Evolutionary conservation across 805 yeast species (phyloP).

Genomic region (Saccharomycodes ludwigii): DNA sequence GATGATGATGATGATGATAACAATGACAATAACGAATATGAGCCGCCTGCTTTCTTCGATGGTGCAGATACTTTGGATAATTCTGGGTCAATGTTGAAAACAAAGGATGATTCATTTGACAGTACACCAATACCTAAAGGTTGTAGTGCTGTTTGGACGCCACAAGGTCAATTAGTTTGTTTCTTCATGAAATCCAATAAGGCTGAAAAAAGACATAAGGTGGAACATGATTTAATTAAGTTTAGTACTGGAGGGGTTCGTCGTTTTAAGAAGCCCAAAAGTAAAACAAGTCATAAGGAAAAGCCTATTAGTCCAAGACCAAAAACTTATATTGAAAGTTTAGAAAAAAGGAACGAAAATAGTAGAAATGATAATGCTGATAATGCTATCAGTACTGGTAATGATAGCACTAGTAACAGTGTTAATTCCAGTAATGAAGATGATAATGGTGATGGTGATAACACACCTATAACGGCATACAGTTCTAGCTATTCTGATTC

Average conservation of each 20-base stretch:
- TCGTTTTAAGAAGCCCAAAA: constrained; percentile 18
- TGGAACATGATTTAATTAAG: constrained; percentile 13
- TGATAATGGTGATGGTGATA: constrained; percentile 10
- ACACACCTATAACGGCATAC: too few species aligned
- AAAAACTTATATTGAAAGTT: constrained; percentile 22
- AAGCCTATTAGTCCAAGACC: constrained; percentile 13
- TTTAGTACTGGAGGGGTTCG: constrained; percentile 14
- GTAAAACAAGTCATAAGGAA: constrained; percentile 5
- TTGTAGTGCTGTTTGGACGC: constrained; percentile 86
- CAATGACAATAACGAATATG: constrained; percentile 17
- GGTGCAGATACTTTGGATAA: too few species aligned
- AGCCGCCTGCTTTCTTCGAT: too few species aligned
- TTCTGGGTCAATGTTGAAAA: constrained; percentile 2
- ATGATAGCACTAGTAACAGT: constrained; percentile 11
- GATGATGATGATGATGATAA: constrained; percentile 30
- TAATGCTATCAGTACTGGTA: constrained; percentile 6
- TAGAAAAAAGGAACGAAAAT: constrained; percentile 6
- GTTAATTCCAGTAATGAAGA: constrained; percentile 6
- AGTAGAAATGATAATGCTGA: constrained; percentile 13
- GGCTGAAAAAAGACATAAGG: constrained; percentile 26
- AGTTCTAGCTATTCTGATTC: too few species aligned
- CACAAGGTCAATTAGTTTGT: constrained; percentile 66
- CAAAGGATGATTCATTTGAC: constrained; percentile 33
- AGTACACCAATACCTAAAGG: constrained; percentile 88
- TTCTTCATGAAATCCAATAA: constrained; percentile 56